Evolutionary conservation across 257 asterid species (phyloP).

Genomic region (Marsdenia floribunda): DNA sequence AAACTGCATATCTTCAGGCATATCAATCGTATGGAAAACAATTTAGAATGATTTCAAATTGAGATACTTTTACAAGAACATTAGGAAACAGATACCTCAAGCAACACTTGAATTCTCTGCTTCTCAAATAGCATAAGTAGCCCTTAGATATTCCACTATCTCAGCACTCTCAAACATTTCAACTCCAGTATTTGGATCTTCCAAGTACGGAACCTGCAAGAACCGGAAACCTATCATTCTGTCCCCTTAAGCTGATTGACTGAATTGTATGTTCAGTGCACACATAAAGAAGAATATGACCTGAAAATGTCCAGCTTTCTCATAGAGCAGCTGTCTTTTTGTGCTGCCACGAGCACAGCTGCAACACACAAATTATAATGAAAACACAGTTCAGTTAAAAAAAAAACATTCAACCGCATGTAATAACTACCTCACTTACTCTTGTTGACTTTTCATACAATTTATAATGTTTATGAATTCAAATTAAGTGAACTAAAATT

Average conservation of each 20-base stretch:
- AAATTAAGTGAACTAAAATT: not conserved
- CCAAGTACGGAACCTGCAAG: conserved; percentile 80
- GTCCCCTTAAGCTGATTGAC: not conserved
- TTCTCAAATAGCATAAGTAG: conserved; percentile 64
- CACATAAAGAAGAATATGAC: conserved; percentile 22
- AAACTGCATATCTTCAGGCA: conserved; percentile 1
- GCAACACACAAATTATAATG: conserved; percentile 20
- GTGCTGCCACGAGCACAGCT: conserved; percentile 98
- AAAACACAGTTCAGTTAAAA: conserved; percentile 1
- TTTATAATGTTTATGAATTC: not conserved
- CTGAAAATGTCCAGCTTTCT: conserved; percentile 86
- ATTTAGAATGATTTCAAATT: not conserved
- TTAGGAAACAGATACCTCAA: conserved; percentile 11
- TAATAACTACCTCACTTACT: not conserved
- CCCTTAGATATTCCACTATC: conserved; percentile 68
- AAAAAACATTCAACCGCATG: not conserved
- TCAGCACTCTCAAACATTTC: conserved; percentile 97
- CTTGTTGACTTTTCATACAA: not conserved
- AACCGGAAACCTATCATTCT: not conserved
- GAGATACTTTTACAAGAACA: conserved; percentile 2
- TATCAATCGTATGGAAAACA: not conserved
- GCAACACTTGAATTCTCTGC: not conserved
- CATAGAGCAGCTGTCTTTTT: conserved; percentile 52
- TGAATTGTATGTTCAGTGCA: not conserved
- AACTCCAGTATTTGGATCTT: conserved; percentile 90